Conservation (phyloP, 2,329 filamentous ascomycete species). For the Penicillium aurantiogriseum region DNA sequence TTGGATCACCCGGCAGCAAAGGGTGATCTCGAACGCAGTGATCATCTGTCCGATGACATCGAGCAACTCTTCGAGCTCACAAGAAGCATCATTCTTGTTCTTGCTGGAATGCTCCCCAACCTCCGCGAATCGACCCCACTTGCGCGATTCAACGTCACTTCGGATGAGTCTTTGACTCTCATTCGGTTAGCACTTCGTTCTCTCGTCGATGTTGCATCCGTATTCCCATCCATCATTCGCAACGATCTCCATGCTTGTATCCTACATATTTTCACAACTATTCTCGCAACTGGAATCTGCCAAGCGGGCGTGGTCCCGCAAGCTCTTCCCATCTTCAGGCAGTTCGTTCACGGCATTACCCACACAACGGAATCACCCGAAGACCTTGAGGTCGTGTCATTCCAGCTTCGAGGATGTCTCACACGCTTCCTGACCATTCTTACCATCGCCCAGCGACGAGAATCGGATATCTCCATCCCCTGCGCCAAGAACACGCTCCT, state of each 20-base stretch:
- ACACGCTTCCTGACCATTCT: slow-evolving; percentile 76
- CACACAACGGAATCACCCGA: slow-evolving; percentile 31
- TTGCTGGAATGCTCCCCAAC: slow-evolving; percentile 84
- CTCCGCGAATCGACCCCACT: slow-evolving; percentile 54
- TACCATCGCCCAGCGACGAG: slow-evolving; percentile 49
- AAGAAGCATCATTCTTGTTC: slow-evolving; percentile 88
- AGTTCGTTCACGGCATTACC: slow-evolving; percentile 78
- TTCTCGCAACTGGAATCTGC: slow-evolving; percentile 80
- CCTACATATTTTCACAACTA: slow-evolving; percentile 92
- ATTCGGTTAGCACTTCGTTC: slow-evolving; percentile 79
- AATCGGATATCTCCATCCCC: slow-evolving; percentile 69
- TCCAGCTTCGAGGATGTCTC: slow-evolving; percentile 79
- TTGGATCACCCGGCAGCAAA: slow-evolving; percentile 87
- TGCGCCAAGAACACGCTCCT: slow-evolving; percentile 93
- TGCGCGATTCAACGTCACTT: slow-evolving; percentile 71
- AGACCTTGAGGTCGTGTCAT: slow-evolving; percentile 51
- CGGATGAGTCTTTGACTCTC: slow-evolving; percentile 77
- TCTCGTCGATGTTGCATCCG: slow-evolving; percentile 88
- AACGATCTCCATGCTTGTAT: slow-evolving; percentile 95
- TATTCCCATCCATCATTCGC: slow-evolving; percentile 95
- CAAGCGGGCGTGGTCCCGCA: slow-evolving; percentile 88
- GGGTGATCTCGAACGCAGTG: slow-evolving; percentile 62
- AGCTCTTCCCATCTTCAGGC: slow-evolving; percentile 84
- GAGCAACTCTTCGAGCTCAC: slow-evolving; percentile 97
- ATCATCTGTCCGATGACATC: slow-evolving; percentile 91